Conservation (phyloP, 257 asterid genomes). For the Solanum tacnaense region DNA sequence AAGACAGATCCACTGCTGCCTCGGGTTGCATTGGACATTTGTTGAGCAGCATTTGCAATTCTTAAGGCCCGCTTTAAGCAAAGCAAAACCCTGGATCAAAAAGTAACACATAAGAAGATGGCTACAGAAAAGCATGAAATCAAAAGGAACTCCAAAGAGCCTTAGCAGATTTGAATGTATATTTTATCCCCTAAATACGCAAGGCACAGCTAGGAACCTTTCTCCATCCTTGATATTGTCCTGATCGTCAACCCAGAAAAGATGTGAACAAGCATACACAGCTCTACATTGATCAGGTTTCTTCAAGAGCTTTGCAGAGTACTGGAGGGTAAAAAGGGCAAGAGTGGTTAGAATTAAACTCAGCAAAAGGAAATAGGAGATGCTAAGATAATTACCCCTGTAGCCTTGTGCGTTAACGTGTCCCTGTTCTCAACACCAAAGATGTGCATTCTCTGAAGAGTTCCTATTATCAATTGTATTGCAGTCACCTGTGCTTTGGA, state of each 20-base stretch:
- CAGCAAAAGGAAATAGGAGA: not conserved
- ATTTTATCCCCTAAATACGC: not conserved
- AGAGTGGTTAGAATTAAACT: not conserved
- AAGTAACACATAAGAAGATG: not conserved
- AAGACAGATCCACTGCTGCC: constrained; percentile 75
- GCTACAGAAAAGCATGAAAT: not conserved
- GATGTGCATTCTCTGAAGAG: constrained; percentile 92
- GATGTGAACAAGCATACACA: constrained; percentile 95
- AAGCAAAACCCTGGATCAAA: constrained; percentile 71
- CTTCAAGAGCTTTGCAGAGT: constrained; percentile 95
- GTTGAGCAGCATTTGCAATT: constrained; percentile 96
- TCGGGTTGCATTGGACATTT: constrained; percentile 87
- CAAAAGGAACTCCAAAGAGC: not conserved
- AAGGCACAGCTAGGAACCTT: constrained; percentile 36
- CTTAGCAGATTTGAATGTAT: not conserved
- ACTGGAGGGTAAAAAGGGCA: constrained; percentile 30
- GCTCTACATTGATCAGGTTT: constrained; percentile 99
- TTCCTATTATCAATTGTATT: constrained; percentile 84
- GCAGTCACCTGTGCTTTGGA: constrained; percentile 92
- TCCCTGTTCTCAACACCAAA: constrained; percentile 97
- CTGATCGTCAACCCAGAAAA: constrained; percentile 93
- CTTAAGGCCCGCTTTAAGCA: constrained; percentile 95
- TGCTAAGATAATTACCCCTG: constrained; percentile 55
- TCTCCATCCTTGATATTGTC: constrained; percentile 83
- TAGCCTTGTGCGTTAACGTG: constrained; percentile 97